Evolutionary conservation across 2,329 filamentous ascomycete genomes (phyloP).

Genomic region (Apiospora arundinis): DNA sequence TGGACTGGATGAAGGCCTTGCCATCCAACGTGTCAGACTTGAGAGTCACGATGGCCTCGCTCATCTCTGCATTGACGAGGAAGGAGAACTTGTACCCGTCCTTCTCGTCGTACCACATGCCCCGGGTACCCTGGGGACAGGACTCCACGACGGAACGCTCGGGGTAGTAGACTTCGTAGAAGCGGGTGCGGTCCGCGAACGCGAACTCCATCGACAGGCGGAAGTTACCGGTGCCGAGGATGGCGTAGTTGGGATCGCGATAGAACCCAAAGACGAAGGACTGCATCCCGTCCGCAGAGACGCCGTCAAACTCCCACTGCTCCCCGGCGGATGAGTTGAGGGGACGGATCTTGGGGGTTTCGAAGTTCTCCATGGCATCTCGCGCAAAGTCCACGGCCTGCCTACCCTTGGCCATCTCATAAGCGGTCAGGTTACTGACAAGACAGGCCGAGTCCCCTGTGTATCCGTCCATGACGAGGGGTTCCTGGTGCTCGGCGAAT

Average conservation of each 20-base stretch:
- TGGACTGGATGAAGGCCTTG: conserved; percentile 20
- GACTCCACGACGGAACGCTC: conserved; percentile 25
- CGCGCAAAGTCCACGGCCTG: conserved; percentile 24
- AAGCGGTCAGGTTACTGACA: conserved; percentile 24
- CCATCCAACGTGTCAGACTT: conserved; percentile 26
- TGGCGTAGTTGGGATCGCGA: conserved; percentile 38
- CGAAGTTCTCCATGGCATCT: conserved; percentile 24
- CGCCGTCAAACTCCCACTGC: conserved; percentile 41
- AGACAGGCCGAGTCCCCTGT: not conserved
- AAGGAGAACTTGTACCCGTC: conserved; percentile 25
- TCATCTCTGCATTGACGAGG: conserved; percentile 24
- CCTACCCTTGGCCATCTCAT: conserved; percentile 27
- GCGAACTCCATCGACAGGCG: conserved; percentile 35
- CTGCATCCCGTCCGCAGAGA: conserved; percentile 33
- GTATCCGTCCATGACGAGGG: not conserved
- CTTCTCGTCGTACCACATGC: conserved; percentile 24
- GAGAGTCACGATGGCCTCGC: conserved; percentile 22
- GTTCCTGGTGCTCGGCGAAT: not conserved
- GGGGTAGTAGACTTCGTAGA: conserved; percentile 34
- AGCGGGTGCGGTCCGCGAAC: conserved; percentile 32
- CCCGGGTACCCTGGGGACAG: not conserved
- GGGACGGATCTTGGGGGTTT: conserved; percentile 31
- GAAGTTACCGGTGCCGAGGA: conserved; percentile 37
- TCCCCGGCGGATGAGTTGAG: conserved; percentile 37
- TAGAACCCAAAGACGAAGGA: conserved; percentile 39